phyloP scores from a whole-genome alignment of 805 yeast species.

The Suhomyces tanzawaensis region DNA sequence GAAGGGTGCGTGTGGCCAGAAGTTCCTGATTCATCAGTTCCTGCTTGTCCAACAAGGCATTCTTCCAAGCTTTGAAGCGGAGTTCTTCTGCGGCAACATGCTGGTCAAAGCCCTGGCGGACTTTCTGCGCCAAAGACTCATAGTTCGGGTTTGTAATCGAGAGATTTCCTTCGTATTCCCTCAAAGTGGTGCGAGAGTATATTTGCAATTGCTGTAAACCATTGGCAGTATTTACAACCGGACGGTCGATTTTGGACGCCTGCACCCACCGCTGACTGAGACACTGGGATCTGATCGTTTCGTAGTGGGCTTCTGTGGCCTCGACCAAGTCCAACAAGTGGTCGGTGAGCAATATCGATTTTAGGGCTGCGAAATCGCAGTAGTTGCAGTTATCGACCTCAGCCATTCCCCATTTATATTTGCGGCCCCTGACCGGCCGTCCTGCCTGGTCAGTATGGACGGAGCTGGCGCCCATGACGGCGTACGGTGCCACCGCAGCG shows the following conservation, averaged over 20 bases:
- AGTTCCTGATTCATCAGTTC: constrained; percentile 54
- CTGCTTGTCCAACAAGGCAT: constrained; percentile 53
- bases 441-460: constrained; percentile 7
- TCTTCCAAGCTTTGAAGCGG: constrained; percentile 62
- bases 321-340: constrained; percentile 74
- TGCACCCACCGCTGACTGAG: constrained; percentile 46
- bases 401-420: constrained; percentile 81
- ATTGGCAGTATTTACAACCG: not conserved
- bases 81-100: constrained; percentile 49
- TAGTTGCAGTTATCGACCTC: constrained; percentile 76
- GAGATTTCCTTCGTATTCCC: constrained; percentile 36
- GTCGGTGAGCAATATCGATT: constrained; percentile 62
- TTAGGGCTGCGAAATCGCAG: constrained; percentile 71
- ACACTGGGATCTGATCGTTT: constrained; percentile 59
- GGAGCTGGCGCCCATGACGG: constrained; percentile 66
- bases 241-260: not conserved
- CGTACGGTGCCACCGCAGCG: constrained; percentile 57
- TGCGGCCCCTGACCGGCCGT: constrained; percentile 55
- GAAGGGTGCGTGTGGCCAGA: constrained; percentile 19
- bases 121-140: constrained; percentile 40
- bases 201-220: constrained; percentile 37
- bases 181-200: constrained; percentile 35
- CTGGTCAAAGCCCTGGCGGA: constrained; percentile 44
- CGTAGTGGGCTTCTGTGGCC: constrained; percentile 79
- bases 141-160: constrained; percentile 47